Evolutionary conservation across 2,329 filamentous ascomycete genomes (phyloP).

Genomic region (Didymella pomorum): DNA sequence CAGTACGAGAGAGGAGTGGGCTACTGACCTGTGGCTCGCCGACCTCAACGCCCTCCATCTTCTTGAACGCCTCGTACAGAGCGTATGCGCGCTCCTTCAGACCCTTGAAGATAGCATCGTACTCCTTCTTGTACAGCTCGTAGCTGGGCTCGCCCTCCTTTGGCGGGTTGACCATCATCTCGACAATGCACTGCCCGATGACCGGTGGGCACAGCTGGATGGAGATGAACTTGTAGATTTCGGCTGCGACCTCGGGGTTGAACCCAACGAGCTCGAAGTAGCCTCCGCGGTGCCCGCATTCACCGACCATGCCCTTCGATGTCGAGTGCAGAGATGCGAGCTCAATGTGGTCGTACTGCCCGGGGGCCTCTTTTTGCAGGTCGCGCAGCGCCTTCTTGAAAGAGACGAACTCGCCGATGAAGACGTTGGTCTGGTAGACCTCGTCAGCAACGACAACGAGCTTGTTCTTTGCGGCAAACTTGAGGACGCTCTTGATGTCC

Average conservation of each 20-base stretch:
- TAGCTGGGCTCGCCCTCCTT: slow-evolving; percentile 82
- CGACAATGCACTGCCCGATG: slow-evolving; percentile 93
- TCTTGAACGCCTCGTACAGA: slow-evolving; percentile 85
- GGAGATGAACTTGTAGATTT: slow-evolving; percentile 98
- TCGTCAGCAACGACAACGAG: slow-evolving; percentile 94
- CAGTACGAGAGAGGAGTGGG: neutral
- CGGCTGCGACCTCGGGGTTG: slow-evolving; percentile 80
- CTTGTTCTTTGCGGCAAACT: slow-evolving; percentile 83
- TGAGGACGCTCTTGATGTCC: slow-evolving; percentile 84
- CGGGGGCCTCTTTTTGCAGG: slow-evolving; percentile 73
- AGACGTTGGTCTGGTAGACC: slow-evolving; percentile 99
- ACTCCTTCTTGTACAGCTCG: slow-evolving; percentile 84
- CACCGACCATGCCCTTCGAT: slow-evolving; percentile 98
- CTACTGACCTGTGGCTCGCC: slow-evolving; percentile 73
- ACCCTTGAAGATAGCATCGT: slow-evolving; percentile 79
- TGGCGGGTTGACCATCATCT: slow-evolving; percentile 98
- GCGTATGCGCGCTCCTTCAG: slow-evolving; percentile 82
- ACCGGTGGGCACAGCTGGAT: slow-evolving; percentile 97
- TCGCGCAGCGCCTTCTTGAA: slow-evolving; percentile 90
- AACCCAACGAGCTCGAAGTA: slow-evolving; percentile 98
- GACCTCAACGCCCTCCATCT: slow-evolving; percentile 97
- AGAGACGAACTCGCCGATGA: slow-evolving; percentile 90
- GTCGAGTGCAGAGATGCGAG: slow-evolving; percentile 91
- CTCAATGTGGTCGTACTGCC: slow-evolving; percentile 84
- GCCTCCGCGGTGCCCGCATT: slow-evolving; percentile 96